Base-by-base conservation (phyloP, 768 basidiomycete genomes). In the Tylopilus vinaceipallidus region DNA sequence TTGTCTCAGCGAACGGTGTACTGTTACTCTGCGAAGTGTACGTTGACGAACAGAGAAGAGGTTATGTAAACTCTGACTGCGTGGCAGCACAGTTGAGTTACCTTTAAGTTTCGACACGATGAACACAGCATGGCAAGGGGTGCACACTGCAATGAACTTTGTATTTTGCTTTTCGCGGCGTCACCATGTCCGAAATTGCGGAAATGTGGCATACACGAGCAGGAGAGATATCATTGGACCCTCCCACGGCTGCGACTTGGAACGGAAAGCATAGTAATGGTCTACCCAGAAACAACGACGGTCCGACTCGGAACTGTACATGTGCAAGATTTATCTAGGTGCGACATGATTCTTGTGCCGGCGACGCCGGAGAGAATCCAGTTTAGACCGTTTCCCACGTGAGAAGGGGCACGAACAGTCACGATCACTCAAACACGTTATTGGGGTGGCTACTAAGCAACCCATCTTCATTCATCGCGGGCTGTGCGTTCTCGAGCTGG, bases 141-240 rank as follows among this genome's bases (percentile, higher is more conserved):
- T 42, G 45, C 34, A 47, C 58, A 57, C 58, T 54, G 50, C 47
- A 61, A 49, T 48, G 44, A 49, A 49, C 35, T 17, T 45, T 38
- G 27, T n/a, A 17, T 3, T 3, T 20, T 34, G 12, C 14, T 12
- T 30, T n/a, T 35, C 30, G 38, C 34, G n/a, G 38, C 40, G 46
- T 29, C 8, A 46, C 34, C 29, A 43, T 42, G 48, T 19, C 49
- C 53, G 54, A 59, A 50, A 56, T 62, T 40, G 56, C 41, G 44
- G 20, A 56, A 53, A 50, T 53, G 54, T 62, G 63, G 60, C 60
- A 43, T 27, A 63, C 60, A 63, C 58, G 57, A 56, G 48, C 41
- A 29, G n/a, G 20, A 19, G 27, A 54, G 42, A 55, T 54, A 47
- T 27, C 42, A 63, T 41, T 46, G 40, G 35, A 49, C 42, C 33